Evolutionary conservation across 805 yeast species (phyloP).

Genomic region (Candida maris): DNA sequence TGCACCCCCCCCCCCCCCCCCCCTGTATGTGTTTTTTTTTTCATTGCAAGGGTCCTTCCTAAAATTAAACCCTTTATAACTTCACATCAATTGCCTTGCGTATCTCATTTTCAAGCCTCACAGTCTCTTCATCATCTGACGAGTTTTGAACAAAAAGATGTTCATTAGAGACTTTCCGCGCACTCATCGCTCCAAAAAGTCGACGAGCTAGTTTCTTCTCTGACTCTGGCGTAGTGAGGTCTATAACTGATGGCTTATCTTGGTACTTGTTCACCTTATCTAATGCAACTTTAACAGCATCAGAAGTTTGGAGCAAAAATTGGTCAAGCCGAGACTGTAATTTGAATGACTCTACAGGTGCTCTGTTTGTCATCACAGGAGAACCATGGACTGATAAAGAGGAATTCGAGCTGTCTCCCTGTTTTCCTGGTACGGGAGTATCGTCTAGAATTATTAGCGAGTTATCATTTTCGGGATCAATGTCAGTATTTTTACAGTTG

Average conservation of each 20-base stretch:
- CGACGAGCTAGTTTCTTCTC: conserved; percentile 1
- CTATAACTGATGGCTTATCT: neutral
- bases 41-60: too few relatives aligned
- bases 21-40: neutral
- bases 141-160: conserved; percentile 2
- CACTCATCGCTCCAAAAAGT: neutral
- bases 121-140: conserved; percentile 12
- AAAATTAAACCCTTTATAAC: neutral
- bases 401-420: neutral
- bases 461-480: neutral
- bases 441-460: conserved; percentile 1
- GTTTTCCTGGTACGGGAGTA: neutral
- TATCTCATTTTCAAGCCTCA: conserved; percentile 11
- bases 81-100: neutral
- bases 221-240: conserved; percentile 2
- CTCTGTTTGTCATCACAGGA: too few relatives aligned
- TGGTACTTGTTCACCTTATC: neutral
- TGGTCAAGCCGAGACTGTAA: conserved; percentile 2
- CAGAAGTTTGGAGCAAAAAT: neutral
- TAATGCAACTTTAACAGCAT: neutral
- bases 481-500: neutral
- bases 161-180: neutral
- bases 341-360: neutral
- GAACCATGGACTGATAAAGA: neutral
- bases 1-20: neutral